These are phyloP conservation scores for Chaetomiaceae sp. DNA, from an alignment of 2,329 filamentous ascomycete species.

Conservation along the genomic window DNA sequence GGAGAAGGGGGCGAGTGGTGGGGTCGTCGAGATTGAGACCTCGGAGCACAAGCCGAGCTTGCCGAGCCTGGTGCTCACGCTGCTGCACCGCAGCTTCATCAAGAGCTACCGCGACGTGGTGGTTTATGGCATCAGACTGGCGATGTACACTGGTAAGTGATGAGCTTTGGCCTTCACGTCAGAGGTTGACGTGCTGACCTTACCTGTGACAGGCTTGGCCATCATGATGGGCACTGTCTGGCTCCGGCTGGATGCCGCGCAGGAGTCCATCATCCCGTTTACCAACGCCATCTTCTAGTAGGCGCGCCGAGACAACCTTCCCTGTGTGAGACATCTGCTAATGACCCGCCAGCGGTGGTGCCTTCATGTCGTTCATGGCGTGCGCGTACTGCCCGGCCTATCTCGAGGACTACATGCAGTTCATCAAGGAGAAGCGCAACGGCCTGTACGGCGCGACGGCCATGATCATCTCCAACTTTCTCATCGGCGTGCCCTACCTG, in stretches of 20 bases:
- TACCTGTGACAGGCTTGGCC: constrained; percentile 49
- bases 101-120: constrained; percentile 81
- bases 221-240: constrained; percentile 88
- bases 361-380: constrained; percentile 76
- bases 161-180: neutral
- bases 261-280: constrained; percentile 71
- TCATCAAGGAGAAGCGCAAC: constrained; percentile 72
- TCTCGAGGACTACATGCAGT: constrained; percentile 69
- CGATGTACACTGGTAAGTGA: constrained; percentile 64
- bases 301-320: neutral
- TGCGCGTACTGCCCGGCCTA: constrained; percentile 81
- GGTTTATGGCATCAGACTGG: constrained; percentile 74
- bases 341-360: constrained; percentile 57
- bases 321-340: neutral
- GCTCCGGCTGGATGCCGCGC: constrained; percentile 61
- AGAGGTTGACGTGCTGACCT: neutral
- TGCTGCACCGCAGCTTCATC: constrained; percentile 73
- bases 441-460: constrained; percentile 70
- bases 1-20: constrained; percentile 18
- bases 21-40: constrained; percentile 18
- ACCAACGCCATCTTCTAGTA: constrained; percentile 65
- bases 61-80: constrained; percentile 50
- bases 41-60: constrained; percentile 37
- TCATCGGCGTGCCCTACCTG: constrained; percentile 75
- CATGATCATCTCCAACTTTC: constrained; percentile 72